Evolutionary conservation across 305 asterid genomes (phyloP), one percentile per base, ranked within the genome.

Genomic region (Fraxinus xanthoxyloides): DNA sequence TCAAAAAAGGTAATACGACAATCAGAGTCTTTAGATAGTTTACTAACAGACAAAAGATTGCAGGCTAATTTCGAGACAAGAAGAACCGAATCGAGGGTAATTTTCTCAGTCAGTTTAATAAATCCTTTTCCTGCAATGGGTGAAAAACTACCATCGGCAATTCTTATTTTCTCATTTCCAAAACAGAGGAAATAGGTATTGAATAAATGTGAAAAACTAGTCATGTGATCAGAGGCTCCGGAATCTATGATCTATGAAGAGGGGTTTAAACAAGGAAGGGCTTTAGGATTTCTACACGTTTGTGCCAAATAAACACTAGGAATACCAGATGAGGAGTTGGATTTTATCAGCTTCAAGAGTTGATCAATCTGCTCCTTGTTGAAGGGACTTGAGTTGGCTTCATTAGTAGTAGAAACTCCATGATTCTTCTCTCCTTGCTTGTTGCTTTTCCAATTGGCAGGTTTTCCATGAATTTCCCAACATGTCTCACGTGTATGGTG

Each of bases 341-440:
- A 15, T 61, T 75, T 63, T 3, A 75, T 40, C 34, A 36, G 13
- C 17, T 56, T 56, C 9, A 74, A 13, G n/a, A 74, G 63, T 0
- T 74, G 84, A 75, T 75, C 21, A 2, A 81, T 34, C 10, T 59
- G 76, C 65, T 81, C 79, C 9, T 59, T 81, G 4, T 2, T 75
- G 13, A 72, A 46, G 0, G 23, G 24, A 70, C 17, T 1, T 9
- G 12, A 0, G 0, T 65, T 2, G 10, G 9, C 48, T 9, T 69
- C n/a, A 56, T 77, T 21, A 0, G 35, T 23, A 7, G 32, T 59
- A 21, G 69, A 24, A 5, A 7, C 0, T 7, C 30, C 30, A 21
- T 1, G 4, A 17, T 51, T 51, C 23, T 51, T 51, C 6, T 59
- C 30, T 1, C 4, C 69, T 15, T 2, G 28, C 0, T 56, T 31